These are phyloP conservation scores for Microbotryum lychnidis-dioicae DNA, from an alignment of 1,284 basidiomycete genomes.

Conservation along the genomic window DNA sequence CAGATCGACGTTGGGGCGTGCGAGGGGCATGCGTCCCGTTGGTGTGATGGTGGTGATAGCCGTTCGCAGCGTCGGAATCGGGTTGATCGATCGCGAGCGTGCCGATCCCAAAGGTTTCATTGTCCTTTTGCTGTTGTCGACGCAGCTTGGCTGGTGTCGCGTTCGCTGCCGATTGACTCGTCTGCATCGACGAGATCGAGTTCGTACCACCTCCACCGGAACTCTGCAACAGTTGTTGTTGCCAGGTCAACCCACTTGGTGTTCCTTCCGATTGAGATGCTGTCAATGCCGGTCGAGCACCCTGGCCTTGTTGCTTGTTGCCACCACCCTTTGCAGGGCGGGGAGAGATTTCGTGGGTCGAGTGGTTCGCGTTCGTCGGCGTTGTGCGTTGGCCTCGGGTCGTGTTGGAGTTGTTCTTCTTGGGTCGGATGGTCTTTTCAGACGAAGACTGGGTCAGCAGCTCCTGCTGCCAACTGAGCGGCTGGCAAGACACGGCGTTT, in stretches of 20 bases:
- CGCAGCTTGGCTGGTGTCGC: constrained; percentile 13
- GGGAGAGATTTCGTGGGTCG: not conserved
- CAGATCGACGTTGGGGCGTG: not conserved
- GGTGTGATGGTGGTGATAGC: not conserved
- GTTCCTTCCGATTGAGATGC: too few species aligned
- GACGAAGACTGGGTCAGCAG: constrained; percentile 9
- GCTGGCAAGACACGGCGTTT: not conserved
- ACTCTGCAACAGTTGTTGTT: too few species aligned
- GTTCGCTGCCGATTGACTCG: not conserved
- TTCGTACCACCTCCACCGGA: too few species aligned
- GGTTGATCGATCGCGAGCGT: constrained; percentile 5
- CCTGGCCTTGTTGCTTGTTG: too few species aligned
- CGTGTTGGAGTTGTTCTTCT: constrained; percentile 4
- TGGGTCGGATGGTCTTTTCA: not conserved
- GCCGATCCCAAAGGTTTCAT: constrained; percentile 23
- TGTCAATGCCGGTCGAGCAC: too few species aligned
- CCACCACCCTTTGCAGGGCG: not conserved
- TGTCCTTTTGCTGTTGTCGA: constrained; percentile 20
- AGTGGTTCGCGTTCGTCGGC: not conserved
- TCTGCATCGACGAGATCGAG: not conserved
- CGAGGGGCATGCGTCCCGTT: not conserved
- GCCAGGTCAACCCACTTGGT: too few species aligned
- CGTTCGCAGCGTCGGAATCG: not conserved
- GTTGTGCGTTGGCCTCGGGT: not conserved
- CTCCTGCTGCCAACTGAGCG: constrained; percentile 29